phyloP scores from a whole-genome alignment of 768 basidiomycete species.

The Lentinula aciculospora region DNA sequence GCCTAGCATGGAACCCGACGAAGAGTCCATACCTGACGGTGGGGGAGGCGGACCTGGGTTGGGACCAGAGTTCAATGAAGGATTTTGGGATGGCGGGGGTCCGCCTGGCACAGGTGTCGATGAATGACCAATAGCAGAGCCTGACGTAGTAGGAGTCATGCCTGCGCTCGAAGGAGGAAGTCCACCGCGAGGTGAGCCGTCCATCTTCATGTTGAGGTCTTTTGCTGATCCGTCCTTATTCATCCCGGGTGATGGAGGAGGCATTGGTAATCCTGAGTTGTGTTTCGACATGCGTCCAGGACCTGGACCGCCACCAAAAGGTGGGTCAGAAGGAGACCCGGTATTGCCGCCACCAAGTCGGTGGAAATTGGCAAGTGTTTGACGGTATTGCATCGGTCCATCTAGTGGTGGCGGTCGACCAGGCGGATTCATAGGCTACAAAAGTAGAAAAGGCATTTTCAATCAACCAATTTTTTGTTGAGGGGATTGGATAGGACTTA shows the following conservation, averaged over 20 bases:
- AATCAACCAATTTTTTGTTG: too few species aligned
- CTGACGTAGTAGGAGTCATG: constrained; percentile 19
- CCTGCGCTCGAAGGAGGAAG: constrained; percentile 17
- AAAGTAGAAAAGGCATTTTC: neutral
- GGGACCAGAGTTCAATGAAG: constrained; percentile 11
- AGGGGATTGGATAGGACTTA: constrained; percentile 12
- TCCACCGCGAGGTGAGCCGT: constrained; percentile 40
- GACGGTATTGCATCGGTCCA: constrained; percentile 18
- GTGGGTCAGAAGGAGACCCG: constrained; percentile 28
- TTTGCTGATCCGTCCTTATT: constrained; percentile 21
- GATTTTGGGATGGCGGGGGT: constrained; percentile 16
- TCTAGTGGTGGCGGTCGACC: constrained; percentile 3
- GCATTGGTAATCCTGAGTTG: constrained; percentile 30
- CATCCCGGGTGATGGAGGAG: constrained; percentile 48
- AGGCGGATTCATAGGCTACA: neutral
- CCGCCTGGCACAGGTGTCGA: constrained; percentile 8
- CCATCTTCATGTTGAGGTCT: constrained; percentile 20
- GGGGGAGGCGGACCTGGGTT: constrained; percentile 5
- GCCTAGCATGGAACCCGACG: neutral
- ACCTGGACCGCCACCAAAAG: constrained; percentile 22
- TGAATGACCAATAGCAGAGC: constrained; percentile 14
- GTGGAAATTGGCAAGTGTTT: constrained; percentile 21
- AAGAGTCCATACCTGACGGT: neutral
- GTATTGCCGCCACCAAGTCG: constrained; percentile 16
- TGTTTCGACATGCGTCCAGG: constrained; percentile 23